A percentile compares a stretch with the other conserved stretches of the same genome.
phyloP scores from a whole-genome alignment of 805 yeast genomes.

The Isabelozyma pseudorhagii region DNA sequence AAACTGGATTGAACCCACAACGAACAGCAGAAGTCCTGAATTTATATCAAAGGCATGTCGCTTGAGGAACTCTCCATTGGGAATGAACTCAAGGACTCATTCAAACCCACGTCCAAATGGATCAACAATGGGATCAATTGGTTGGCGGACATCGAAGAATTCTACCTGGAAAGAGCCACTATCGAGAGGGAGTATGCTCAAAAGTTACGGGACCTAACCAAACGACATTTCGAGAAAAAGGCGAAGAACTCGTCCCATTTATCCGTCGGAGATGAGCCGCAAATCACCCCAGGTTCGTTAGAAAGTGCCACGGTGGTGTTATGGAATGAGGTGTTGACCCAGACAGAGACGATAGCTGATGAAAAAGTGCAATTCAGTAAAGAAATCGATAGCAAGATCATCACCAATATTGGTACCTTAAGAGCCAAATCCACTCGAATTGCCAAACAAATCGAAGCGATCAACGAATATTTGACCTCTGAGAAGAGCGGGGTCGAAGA shows the following conservation, averaged over 20 bases:
- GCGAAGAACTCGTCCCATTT: constrained; percentile 63
- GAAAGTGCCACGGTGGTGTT: constrained; percentile 84
- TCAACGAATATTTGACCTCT: constrained; percentile 55
- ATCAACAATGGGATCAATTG: constrained; percentile 67
- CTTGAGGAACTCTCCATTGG: constrained; percentile 47
- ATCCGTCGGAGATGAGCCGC: constrained; percentile 89
- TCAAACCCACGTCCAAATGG: constrained; percentile 78
- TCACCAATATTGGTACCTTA: constrained; percentile 56
- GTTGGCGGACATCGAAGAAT: constrained; percentile 74
- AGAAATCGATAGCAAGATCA: constrained; percentile 58
- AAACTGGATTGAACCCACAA: neutral
- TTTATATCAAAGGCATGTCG: constrained; percentile 8
- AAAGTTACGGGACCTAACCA: constrained; percentile 59
- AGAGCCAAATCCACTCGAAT: constrained; percentile 52
- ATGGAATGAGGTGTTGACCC: constrained; percentile 85
- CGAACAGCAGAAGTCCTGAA: too few relatives aligned
- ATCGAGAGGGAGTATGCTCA: constrained; percentile 82
- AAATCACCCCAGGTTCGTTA: constrained; percentile 90
- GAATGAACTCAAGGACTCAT: constrained; percentile 77
- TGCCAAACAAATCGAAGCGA: constrained; percentile 51
- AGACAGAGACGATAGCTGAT: constrained; percentile 74
- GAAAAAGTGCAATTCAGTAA: constrained; percentile 59
- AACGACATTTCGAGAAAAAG: constrained; percentile 72
- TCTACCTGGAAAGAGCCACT: constrained; percentile 77
- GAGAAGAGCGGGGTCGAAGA: constrained; percentile 48